Base-by-base conservation (phyloP, 2,329 filamentous ascomycete species). In the Colletotrichum sp. region DNA sequence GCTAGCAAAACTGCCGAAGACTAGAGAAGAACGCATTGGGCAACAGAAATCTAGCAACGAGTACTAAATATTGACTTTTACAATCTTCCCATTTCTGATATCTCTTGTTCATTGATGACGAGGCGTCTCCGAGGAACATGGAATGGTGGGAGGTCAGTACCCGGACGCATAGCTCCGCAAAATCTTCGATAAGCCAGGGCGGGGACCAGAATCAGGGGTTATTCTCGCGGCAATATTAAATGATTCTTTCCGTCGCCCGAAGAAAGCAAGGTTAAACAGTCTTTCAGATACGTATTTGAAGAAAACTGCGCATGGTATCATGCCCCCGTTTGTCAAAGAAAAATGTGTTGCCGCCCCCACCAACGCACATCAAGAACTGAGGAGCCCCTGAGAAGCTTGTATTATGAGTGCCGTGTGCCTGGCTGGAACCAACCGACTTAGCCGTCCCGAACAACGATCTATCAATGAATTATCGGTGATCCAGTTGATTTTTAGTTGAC, bases 401-500 rank as follows among this genome's bases (percentile, higher is more conserved):
- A 10, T n/a, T 10, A 10, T n/a, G 8, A n/a, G 5, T 43, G 18
- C 18, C 38, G 38, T 1, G 8, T 21, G 18, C 6, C 18, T 48
- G 43, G 2, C 43, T 21, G 18, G 43, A 12, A 21, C 1, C 43
- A 7, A 21, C 10, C 18, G 10, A 48, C 10, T 21, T 21, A 7
- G 10, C n/a, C 43, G 10, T 6, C 3, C 9, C 52, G 12, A 57
- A 3, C 5, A 24, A 28, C 21, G 12, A 57, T 18, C 28, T 6
- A 57, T 8, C 7, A 6, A 1, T 28, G 13, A 28, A 10, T 12
- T 3, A 48, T 48, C 18, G 10, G n/a, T 48, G 18, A 13, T 13
- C 3, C 0, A 21, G 12, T 1, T 13, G 9, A 21, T 13, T 3
- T 3, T 13, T 4, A 3, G 13, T 28, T 58, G 8, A 9, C 4